A percentile compares a stretch with the other conserved stretches of the same genome.
phyloP scores from a whole-genome alignment of 371 early-diverging fungal genomes.

The Apophysomyces variabilis region DNA sequence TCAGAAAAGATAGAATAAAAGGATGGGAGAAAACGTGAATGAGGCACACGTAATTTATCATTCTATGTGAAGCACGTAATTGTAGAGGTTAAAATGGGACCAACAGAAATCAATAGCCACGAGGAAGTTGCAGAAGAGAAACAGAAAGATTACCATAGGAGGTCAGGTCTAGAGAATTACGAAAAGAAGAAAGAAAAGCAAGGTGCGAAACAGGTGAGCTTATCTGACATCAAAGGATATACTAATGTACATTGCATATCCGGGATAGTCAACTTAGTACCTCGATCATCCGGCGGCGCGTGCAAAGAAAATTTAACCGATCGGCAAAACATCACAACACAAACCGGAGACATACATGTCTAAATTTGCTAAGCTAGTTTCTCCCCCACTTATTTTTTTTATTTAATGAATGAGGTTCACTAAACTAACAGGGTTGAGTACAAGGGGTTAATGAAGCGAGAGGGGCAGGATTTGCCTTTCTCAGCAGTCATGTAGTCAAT shows the following conservation, averaged over 20 bases:
- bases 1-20: background rate
- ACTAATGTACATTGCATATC: conserved; percentile 7
- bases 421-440: background rate
- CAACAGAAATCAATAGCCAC: conserved; percentile 7
- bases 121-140: conserved; percentile 7
- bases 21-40: background rate
- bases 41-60: background rate
- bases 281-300: conserved; percentile 2
- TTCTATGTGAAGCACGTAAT: background rate
- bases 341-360: background rate
- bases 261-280: background rate
- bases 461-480: background rate
- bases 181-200: conserved; percentile 10
- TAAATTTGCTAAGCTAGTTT: background rate
- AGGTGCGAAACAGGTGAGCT: background rate
- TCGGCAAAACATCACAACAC: background rate
- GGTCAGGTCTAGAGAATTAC: conserved; percentile 5
- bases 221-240: conserved; percentile 10
- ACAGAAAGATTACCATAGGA: conserved; percentile 14
- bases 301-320: background rate
- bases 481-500: conserved; percentile 7
- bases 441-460: background rate
- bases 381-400: background rate
- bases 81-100: background rate
- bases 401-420: background rate